These are phyloP conservation scores for Euphorbia lathyris DNA, from an alignment of 345 rosid genomes.

Conservation along the genomic window DNA sequence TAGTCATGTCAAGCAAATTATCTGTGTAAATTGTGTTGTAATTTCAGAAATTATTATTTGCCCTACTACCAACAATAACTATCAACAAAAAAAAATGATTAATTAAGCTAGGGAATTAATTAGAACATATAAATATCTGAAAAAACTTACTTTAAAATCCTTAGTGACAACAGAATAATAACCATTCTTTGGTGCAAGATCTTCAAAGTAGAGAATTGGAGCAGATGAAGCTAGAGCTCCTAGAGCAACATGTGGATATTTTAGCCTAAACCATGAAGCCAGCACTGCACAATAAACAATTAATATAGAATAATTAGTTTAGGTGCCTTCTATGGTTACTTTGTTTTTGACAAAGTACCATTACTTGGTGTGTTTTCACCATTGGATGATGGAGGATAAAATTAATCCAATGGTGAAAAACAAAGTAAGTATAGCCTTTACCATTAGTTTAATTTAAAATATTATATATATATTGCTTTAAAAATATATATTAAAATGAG, in stretches of 20 bases:
- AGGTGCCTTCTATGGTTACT: too few relatives aligned
- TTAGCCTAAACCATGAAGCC: slow-evolving; percentile 27
- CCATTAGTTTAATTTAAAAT: too few relatives aligned
- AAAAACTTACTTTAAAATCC: slow-evolving; percentile 17
- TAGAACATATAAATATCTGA: background rate
- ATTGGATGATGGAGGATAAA: too few relatives aligned
- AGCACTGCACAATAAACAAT: slow-evolving; percentile 5
- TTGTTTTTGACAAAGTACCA: too few relatives aligned
- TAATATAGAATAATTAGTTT: background rate
- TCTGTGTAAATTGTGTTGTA: background rate
- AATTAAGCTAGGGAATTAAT: background rate
- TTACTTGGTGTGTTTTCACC: too few relatives aligned
- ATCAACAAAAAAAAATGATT: background rate
- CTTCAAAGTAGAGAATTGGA: slow-evolving; percentile 32
- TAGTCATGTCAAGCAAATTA: too few relatives aligned
- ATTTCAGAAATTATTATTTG: background rate
- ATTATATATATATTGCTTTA: too few relatives aligned
- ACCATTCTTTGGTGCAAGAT: slow-evolving; percentile 18
- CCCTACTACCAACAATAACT: background rate
- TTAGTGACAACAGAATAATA: slow-evolving; percentile 25
- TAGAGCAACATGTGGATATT: slow-evolving; percentile 27
- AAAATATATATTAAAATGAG: too few relatives aligned
- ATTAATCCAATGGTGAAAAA: too few relatives aligned
- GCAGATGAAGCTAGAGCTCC: slow-evolving; percentile 32
- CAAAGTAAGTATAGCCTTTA: too few relatives aligned